Percentiles rank a stretch among this genome's conserved stretches.
Conservation (phyloP, 306 rosid species). For the Casuarina cunninghamiana region DNA sequence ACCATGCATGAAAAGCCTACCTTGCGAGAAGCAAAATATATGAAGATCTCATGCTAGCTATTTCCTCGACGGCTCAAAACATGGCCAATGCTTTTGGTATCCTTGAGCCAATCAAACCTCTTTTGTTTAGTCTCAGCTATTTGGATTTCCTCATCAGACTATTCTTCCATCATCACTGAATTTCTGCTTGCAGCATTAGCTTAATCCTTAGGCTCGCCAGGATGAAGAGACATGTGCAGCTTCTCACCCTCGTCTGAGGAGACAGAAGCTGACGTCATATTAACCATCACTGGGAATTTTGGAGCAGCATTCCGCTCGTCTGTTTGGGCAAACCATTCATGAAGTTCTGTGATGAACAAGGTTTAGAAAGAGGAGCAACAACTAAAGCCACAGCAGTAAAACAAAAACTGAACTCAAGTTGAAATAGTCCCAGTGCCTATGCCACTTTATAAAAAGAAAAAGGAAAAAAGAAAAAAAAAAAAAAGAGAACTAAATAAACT, state of each 20-base stretch:
- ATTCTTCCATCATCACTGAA: conserved; percentile 88
- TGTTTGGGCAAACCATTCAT: conserved; percentile 93
- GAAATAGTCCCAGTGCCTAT: background rate
- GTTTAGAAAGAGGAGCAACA: background rate
- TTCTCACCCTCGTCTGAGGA: conserved; percentile 68
- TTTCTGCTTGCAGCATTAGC: conserved; percentile 65
- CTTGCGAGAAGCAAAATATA: too few species aligned
- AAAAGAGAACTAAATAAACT: too few species aligned
- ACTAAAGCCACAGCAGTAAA: background rate
- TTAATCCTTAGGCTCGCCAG: conserved; percentile 52
- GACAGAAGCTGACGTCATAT: conserved; percentile 84
- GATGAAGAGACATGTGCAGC: conserved; percentile 51
- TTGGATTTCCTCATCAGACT: conserved; percentile 95
- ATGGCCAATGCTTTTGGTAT: conserved; percentile 94
- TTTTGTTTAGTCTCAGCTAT: conserved; percentile 74
- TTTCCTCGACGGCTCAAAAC: conserved; percentile 84
- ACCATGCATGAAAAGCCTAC: conserved; percentile 16
- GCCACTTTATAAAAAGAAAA: too few species aligned
- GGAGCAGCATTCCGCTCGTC: conserved; percentile 95
- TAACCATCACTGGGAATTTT: conserved; percentile 97
- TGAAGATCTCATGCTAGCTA: too few species aligned
- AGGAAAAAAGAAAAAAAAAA: too few species aligned
- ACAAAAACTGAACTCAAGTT: background rate
- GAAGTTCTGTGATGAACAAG: conserved; percentile 58
- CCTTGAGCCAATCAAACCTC: conserved; percentile 98